phyloP scores from a whole-genome alignment of 139 green algal species.

The Chlamydomonas incerta region DNA sequence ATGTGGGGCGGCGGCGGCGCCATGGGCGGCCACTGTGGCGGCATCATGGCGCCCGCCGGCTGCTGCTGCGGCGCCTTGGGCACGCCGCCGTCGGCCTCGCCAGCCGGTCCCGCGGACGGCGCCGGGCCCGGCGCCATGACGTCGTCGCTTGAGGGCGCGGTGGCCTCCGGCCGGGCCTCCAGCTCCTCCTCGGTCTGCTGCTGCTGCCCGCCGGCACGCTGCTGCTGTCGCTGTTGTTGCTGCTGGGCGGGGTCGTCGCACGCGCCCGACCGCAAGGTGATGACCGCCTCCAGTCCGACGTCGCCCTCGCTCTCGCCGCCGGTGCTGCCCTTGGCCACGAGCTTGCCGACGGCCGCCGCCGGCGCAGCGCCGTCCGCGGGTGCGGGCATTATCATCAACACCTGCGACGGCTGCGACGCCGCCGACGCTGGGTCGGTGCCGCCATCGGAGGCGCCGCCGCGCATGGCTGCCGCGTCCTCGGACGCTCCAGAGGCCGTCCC shows the following conservation, averaged over 20 bases:
- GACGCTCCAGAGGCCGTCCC: neutral
- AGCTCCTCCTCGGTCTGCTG: neutral
- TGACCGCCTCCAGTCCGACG: conserved; percentile 29
- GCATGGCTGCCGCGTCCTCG: neutral
- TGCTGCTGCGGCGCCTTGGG: no score
- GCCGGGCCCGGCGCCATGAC: no score
- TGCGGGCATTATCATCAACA: neutral
- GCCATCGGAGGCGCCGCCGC: neutral
- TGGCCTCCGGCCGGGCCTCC: neutral
- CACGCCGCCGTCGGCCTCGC: no score
- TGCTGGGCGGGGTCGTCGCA: neutral
- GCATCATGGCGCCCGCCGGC: neutral
- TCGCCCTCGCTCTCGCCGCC: conserved; percentile 22
- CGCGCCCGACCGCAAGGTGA: neutral
- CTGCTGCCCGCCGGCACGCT: neutral
- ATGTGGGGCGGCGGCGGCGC: neutral
- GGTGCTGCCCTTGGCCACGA: neutral
- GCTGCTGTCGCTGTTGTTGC: neutral
- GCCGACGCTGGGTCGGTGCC: conserved; percentile 23
- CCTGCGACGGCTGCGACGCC: neutral
- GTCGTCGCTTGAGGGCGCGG: neutral
- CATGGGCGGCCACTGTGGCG: neutral
- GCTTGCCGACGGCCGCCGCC: neutral
- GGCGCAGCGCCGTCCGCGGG: neutral
- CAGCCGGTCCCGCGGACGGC: neutral